Base-by-base conservation (phyloP, 768 basidiomycete genomes). In the Tricholoma hemisulphureum region DNA sequence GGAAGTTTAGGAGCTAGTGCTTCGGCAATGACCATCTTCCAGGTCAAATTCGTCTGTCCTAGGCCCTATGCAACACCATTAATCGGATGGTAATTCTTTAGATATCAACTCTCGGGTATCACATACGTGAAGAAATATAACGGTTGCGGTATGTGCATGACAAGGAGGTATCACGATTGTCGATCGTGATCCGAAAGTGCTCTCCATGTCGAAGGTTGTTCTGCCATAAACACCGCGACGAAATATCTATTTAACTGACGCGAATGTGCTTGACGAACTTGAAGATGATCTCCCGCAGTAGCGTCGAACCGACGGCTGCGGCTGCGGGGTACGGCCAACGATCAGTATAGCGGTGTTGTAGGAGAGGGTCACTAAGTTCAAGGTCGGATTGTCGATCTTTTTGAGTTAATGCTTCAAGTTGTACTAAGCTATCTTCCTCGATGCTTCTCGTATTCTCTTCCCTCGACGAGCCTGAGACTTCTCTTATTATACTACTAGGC, bases 111-210 rank as follows among this genome's bases (percentile, higher is more conserved):
- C 6, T 16, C 14, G 14, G 24, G 24, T 14, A 14, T 6, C 32
- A 54, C 84, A 54, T 64, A 87, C 88, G 72, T 91, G 89, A 16
- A 87, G 65, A 66, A 91, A 89, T 63, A 91, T 87, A 56, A 90
- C 79, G 0, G 86, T 87, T 11, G 86, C 86, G 9, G 83, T 83
- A 65, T 89, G 87, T 52, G 75, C 20, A 41, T 65, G 50, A 14
- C 48, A 55, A 3, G 70, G 60, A 53, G 65, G 60, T 51, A 69
- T 63, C 13, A 60, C 59, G 26, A 63, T 57, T 10, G 58, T 41
- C 39, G 61, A 52, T 53, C 58, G 63, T 13, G 43, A 32, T 20
- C 49, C 37, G 41, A 48, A 50, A 50, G n/a, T 29, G n/a, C 56
- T 41, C 26, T 63, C 59, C 61, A 65, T 66, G 16, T 23, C 23